Conservation (phyloP, 2,329 filamentous ascomycete species). For the Xylaria sp. region DNA sequence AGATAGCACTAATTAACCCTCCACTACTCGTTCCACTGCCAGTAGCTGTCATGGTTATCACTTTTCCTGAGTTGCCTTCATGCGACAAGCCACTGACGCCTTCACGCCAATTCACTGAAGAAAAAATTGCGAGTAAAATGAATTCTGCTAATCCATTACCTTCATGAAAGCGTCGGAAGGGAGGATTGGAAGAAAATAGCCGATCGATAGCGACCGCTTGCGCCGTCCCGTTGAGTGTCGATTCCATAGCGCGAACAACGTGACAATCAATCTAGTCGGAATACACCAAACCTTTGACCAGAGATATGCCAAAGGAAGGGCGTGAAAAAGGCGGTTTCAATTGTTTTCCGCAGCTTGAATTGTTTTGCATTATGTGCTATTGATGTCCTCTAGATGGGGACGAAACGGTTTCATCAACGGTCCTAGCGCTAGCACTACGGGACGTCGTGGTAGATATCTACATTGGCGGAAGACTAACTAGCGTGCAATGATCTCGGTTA, state of each 20-base stretch:
- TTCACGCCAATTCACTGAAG: not conserved
- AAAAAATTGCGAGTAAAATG: not conserved
- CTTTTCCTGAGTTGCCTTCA: not conserved
- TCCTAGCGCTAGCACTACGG: conserved; percentile 13
- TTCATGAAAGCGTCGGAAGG: not conserved
- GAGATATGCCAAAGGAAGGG: not conserved
- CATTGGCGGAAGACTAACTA: conserved; percentile 31
- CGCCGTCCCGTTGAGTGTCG: not conserved
- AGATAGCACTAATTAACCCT: too few species aligned
- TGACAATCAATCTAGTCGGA: not conserved
- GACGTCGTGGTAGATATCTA: conserved; percentile 32
- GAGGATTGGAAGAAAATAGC: not conserved
- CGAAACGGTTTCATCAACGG: conserved; percentile 12
- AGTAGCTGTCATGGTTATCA: not conserved
- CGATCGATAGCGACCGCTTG: not conserved
- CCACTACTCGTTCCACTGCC: too few species aligned
- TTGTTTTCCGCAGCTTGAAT: conserved; percentile 13
- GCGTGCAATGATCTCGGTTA: conserved; percentile 15
- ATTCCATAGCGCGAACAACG: not conserved
- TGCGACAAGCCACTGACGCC: not conserved
- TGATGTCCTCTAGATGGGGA: conserved; percentile 18
- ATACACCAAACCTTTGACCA: not conserved
- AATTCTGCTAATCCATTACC: not conserved
- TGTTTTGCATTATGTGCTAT: conserved; percentile 32
- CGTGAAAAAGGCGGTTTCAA: not conserved